A percentile compares a stretch with the other conserved stretches of the same genome.
Evolutionary conservation across 2,329 filamentous ascomycete species (phyloP).

Genomic region (Colletotrichum siamense): DNA sequence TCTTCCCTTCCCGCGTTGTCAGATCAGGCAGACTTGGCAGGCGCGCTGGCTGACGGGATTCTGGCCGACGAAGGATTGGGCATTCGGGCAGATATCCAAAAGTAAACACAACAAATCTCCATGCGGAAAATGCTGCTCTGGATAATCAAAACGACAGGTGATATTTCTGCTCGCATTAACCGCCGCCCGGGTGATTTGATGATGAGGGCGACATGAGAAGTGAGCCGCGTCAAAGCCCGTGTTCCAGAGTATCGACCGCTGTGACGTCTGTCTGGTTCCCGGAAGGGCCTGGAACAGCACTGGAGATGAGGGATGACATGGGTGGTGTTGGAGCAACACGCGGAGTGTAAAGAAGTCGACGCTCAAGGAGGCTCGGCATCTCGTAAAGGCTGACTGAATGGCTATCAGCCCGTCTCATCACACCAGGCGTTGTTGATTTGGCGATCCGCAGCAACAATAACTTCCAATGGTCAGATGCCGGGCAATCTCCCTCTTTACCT

Average conservation of each 20-base stretch:
- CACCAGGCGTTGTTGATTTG: neutral
- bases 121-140: neutral
- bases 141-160: neutral
- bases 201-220: neutral
- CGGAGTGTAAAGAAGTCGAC: neutral
- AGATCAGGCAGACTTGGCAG: neutral
- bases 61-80: neutral
- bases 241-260: conserved; percentile 8
- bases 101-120: neutral
- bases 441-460: neutral
- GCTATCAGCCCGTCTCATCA: neutral
- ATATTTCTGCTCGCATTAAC: neutral
- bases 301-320: conserved; percentile 7
- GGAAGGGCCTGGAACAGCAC: neutral
- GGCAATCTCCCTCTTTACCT: neutral
- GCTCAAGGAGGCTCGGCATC: conserved; percentile 9
- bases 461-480: neutral
- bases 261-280: neutral
- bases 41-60: neutral
- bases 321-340: conserved; percentile 1
- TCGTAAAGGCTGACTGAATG: neutral
- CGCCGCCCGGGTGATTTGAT: neutral
- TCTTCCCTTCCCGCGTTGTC: neutral
- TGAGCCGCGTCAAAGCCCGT: conserved; percentile 10
- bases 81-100: neutral